These are phyloP conservation scores for Phycomyces nitens DNA, from an alignment of 192 early-diverging fungal species.

Conservation along the genomic window DNA sequence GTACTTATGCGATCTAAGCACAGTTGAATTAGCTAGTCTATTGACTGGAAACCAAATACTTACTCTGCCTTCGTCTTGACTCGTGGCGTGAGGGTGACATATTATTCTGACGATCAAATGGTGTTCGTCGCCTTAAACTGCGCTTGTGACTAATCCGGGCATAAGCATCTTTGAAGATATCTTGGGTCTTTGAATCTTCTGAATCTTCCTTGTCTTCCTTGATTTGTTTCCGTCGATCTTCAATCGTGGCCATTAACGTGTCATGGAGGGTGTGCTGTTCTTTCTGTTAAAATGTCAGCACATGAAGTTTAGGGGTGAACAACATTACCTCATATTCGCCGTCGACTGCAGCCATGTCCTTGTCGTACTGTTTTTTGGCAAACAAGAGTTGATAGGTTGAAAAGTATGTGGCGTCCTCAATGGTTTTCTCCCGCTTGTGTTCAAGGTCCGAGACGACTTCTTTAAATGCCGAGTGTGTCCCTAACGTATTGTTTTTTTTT, in stretches of 20 bases:
- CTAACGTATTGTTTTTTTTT: not conserved
- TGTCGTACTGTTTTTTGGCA: constrained; percentile 17
- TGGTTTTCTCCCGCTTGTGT: constrained; percentile 26
- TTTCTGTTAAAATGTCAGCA: constrained; percentile 17
- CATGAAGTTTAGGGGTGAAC: not conserved
- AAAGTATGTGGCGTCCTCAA: constrained; percentile 25
- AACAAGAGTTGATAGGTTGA: constrained; percentile 22
- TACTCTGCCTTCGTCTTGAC: constrained; percentile 19
- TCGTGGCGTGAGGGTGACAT: constrained; percentile 19
- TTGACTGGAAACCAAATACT: too few species aligned
- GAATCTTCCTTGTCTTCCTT: constrained; percentile 33
- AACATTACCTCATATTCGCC: constrained; percentile 30
- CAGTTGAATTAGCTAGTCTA: not conserved
- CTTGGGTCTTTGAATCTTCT: constrained; percentile 10
- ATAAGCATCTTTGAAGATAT: constrained; percentile 22
- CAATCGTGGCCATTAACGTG: constrained; percentile 25
- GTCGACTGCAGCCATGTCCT: constrained; percentile 18
- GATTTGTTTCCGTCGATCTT: constrained; percentile 28
- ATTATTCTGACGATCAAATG: constrained; percentile 14
- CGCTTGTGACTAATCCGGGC: constrained; percentile 15
- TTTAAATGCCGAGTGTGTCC: constrained; percentile 30
- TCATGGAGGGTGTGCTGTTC: constrained; percentile 30
- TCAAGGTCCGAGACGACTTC: constrained; percentile 33
- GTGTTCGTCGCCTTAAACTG: constrained; percentile 13
- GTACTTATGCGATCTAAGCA: constrained; percentile 20